phyloP scores from a whole-genome alignment of 2,329 filamentous ascomycete species.

The Fusarium tjaetaba region DNA sequence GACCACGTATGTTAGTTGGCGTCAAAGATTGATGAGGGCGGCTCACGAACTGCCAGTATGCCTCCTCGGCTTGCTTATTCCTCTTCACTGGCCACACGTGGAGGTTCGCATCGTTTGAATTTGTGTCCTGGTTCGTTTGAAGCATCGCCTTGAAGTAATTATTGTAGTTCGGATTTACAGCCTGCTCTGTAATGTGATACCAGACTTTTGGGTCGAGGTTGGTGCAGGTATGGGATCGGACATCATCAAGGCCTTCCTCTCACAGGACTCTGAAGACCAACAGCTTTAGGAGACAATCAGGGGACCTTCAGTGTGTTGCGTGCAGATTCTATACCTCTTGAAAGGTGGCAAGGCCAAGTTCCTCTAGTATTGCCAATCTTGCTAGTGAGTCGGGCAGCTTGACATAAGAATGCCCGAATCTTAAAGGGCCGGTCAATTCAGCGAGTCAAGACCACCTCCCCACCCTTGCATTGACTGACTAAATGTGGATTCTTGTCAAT shows the following conservation, averaged over 20 bases:
- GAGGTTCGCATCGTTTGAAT: conserved; percentile 21
- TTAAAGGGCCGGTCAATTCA: too few relatives aligned
- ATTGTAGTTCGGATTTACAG: conserved; percentile 43
- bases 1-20: not conserved
- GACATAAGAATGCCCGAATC: not conserved
- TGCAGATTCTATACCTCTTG: not conserved
- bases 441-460: not conserved
- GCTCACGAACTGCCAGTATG: conserved; percentile 15
- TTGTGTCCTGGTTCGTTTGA: conserved; percentile 9
- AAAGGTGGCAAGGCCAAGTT: too few relatives aligned
- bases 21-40: not conserved
- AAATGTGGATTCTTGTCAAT: not conserved
- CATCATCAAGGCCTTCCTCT: not conserved
- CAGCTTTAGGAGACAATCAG: fast-evolving
- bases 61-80: not conserved
- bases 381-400: not conserved
- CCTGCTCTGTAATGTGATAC: conserved; percentile 47
- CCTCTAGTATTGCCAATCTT: not conserved
- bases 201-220: conserved; percentile 47
- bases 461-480: not conserved
- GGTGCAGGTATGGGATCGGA: conserved; percentile 19
- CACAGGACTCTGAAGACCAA: too few relatives aligned
- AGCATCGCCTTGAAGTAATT: conserved; percentile 33
- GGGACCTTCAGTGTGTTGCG: not conserved
- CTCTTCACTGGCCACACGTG: conserved; percentile 31